Conservation (phyloP, 129 eudicot genomes). For the Rutidosis leptorrhynchoides region DNA sequence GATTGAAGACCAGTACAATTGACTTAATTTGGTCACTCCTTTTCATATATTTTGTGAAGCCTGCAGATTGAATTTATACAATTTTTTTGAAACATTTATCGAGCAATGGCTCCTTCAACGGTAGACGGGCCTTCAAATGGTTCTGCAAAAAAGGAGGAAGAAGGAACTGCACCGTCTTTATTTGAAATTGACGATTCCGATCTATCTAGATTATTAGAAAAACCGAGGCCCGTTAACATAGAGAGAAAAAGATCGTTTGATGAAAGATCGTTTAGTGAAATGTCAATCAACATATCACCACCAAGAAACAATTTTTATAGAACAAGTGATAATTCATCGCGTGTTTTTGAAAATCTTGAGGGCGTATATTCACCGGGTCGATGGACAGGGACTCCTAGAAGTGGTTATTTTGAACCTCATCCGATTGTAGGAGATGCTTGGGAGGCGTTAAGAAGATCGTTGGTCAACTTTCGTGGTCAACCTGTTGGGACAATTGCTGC, state of each 20-base stretch:
- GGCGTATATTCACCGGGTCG: slow-evolving; percentile 64
- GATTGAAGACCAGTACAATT: background rate
- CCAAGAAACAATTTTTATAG: slow-evolving; percentile 55
- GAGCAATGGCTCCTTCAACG: slow-evolving; percentile 44
- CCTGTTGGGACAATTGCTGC: slow-evolving; percentile 99
- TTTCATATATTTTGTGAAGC: background rate
- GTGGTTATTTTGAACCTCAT: slow-evolving; percentile 58
- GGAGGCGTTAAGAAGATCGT: slow-evolving; percentile 80
- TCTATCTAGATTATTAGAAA: slow-evolving; percentile 58
- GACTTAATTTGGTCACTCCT: background rate
- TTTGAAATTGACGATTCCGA: slow-evolving; percentile 74
- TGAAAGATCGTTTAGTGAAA: slow-evolving; percentile 78
- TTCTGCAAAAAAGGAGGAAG: slow-evolving; percentile 36
- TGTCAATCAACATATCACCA: slow-evolving; percentile 66
- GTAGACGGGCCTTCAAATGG: slow-evolving; percentile 60
- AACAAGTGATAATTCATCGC: slow-evolving; percentile 51
- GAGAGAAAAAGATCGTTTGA: slow-evolving; percentile 90
- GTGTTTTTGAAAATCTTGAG: slow-evolving; percentile 55
- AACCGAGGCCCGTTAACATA: slow-evolving; percentile 54
- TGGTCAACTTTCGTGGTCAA: slow-evolving; percentile 75
- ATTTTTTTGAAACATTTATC: background rate
- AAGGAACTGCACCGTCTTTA: slow-evolving; percentile 33
- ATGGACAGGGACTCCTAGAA: slow-evolving; percentile 81
- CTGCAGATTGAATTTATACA: slow-evolving; percentile 32
- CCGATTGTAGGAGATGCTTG: slow-evolving; percentile 94